Evolutionary conservation across 495 filamentous ascomycete species (phyloP), one percentile per base, ranked within the genome.

Genomic region (Apodospora peruviana): DNA sequence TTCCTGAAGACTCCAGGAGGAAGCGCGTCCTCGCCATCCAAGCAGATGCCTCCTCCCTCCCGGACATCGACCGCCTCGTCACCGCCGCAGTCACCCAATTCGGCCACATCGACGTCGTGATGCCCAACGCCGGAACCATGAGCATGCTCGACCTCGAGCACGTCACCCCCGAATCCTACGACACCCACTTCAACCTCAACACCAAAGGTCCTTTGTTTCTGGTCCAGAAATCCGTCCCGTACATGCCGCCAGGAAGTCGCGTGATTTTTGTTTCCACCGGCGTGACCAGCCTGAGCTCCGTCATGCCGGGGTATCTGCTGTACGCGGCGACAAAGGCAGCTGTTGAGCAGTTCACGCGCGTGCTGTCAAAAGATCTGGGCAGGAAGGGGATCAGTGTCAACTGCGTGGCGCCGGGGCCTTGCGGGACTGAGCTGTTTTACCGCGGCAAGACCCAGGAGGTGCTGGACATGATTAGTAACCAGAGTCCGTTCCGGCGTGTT

Each of bases 171-270:
- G 71, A 59, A 16, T 73, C 77, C 45, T 90, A 80, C 48, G 84
- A 86, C 50, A 53, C 45, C 9, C 68, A 64, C 3, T 78, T 80
- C 48, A 55, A 55, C 16, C 35, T 84, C 27, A 87, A 87, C 61
- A 83, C 87, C 47, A 87, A 85, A 55, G 84, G 83, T 2, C 78
- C 83, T 0, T 78, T 79, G 41, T 88, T 88, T 51, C 64, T 87
- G 14, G 69, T 72, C 2, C 77, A 84, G 75, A 78, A 82, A 67
- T 78, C 79, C n/a, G 75, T 68, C 0, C 76, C 73, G 7, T 76
- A 87, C 55, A 85, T 89, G 71, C 53, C 72, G 0, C 14, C 61
- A 0, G 77, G 79, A 20, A 75, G 73, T 1, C 74, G 73, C 45
- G 75, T 87, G 34, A 73, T 87, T 45, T 72, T 88, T 50, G 57